A percentile compares a stretch with the other conserved stretches of the same genome.
phyloP scores from a whole-genome alignment of 768 basidiomycete genomes.

The Cantharellus cinnabarinus region DNA sequence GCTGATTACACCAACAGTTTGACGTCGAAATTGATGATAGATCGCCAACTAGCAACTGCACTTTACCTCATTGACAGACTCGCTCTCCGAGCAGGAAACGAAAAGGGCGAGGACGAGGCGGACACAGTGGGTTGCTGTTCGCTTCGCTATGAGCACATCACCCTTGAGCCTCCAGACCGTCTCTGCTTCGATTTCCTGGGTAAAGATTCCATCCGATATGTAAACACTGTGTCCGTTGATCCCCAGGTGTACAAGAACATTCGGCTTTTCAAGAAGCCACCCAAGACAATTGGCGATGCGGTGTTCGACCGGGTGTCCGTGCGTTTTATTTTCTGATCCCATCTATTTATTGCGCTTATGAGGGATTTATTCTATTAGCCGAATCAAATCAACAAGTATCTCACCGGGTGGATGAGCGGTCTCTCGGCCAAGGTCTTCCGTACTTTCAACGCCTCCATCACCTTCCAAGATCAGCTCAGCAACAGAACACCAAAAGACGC shows the following conservation, averaged over 20 bases:
- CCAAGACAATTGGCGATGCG: slow-evolving; percentile 70
- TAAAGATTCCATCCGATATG: slow-evolving; percentile 97
- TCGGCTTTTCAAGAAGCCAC: slow-evolving; percentile 77
- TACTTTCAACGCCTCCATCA: slow-evolving; percentile 96
- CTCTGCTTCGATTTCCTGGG: slow-evolving; percentile 95
- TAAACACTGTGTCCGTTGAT: slow-evolving; percentile 77
- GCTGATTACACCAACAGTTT: slow-evolving; percentile 70
- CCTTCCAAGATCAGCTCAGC: slow-evolving; percentile 82
- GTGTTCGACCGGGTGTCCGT: slow-evolving; percentile 92
- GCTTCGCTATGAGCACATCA: slow-evolving; percentile 89
- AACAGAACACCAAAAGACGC: slow-evolving; percentile 36
- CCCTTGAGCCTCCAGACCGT: slow-evolving; percentile 66
- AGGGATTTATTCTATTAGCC: slow-evolving; percentile 32
- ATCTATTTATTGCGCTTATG: not conserved
- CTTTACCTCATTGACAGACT: slow-evolving; percentile 98
- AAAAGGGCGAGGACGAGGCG: slow-evolving; percentile 98
- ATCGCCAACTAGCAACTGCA: slow-evolving; percentile 92
- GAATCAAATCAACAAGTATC: slow-evolving; percentile 69
- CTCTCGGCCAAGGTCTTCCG: slow-evolving; percentile 98
- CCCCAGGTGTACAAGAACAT: slow-evolving; percentile 95
- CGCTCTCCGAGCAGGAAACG: slow-evolving; percentile 95
- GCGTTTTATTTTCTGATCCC: slow-evolving; percentile 15
- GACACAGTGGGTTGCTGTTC: slow-evolving; percentile 99
- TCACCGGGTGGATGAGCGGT: slow-evolving; percentile 87
- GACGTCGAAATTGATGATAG: slow-evolving; percentile 79